Base-by-base conservation (phyloP, 257 asterid genomes). In the Lantana camara region DNA sequence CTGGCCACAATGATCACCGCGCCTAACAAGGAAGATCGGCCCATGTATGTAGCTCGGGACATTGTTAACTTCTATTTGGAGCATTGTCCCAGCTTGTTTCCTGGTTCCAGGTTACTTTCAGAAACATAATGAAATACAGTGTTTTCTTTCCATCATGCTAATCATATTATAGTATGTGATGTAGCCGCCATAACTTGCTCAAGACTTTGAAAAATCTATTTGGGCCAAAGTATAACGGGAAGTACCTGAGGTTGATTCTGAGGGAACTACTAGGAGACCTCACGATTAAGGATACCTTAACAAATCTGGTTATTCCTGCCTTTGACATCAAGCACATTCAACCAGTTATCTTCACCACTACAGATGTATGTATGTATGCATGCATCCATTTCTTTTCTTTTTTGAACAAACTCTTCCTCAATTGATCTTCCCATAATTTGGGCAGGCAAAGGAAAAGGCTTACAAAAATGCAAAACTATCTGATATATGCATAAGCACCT, bases 401-500 rank as follows among this genome's bases (percentile, higher is more conserved):
- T 51, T 38, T 15, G 20, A n/a, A 10, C 12, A 10, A 37, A 17
- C 19, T 15, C n/a, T n/a, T n/a, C n/a, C n/a, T n/a, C n/a, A n/a
- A 2, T 34, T 7, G 16, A n/a, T n/a, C n/a, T n/a, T n/a, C n/a
- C n/a, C 15, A 30, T 22, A 54, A 5, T n/a, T 53, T 48, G 23
- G 40, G 5, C 72, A 79, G 90, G 92, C 81, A 2, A 74, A 61
- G 71, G 63, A 62, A 42, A 64, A 74, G 11, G 71, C 76, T 2
- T 63, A 70, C 46, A 77, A 54, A 61, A 69, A 88, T 74, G 87
- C 83, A 29, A 67, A 69, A 53, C 60, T 88, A 4, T 81, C 83
- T 5, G 94, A 88, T 32, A 76, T 88, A 1, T 81, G 87, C 73
- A 57, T 88, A 7, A 67, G 87, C 76, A 88, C 91, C 2, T 81